Evolutionary conservation across 192 early-diverging fungal species (phyloP), one percentile per base, ranked within the genome.

Genomic region (Borealophlyctis nickersoniae): DNA sequence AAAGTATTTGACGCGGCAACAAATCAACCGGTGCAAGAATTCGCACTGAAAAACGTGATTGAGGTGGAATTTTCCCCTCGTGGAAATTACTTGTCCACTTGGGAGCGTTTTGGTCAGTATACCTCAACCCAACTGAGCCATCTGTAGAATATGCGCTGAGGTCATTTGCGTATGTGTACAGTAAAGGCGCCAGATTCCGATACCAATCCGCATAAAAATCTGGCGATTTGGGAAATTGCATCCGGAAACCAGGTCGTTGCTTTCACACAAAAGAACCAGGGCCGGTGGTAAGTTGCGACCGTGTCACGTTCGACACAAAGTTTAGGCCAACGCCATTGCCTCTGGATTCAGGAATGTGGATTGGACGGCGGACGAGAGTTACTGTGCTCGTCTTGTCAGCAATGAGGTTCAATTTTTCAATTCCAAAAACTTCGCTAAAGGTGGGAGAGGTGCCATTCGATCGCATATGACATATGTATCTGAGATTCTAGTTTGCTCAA

Each of bases 21-120:
- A 13, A 56, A 86, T 50, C 66, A 80, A 58, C 70, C 81, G n/a
- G 70, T 89, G 28, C 81, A 80, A 58, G 83, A 79, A 34, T 82
- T 97, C 58, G 70, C 69, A 22, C 73, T 76, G 52, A 72, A 80
- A 52, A 85, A 86, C 67, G 82, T 93, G 26, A 74, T 94, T 58
- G 93, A 93, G 79, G 83, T 92, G 31, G 89, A 80, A 67, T 94
- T 98, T 72, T 98, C 96, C 13, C 94, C 96, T 60, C 81, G 81
- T 59, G 92, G 91, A 61, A 93, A 84, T 30, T 98, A 88, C 62
- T 49, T 96, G 16, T 83, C 91, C n/a, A 95, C 92, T 34, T 96
- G 89, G 90, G 86, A 88, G 72, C 87, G 94, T 52, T 87, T 82
- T 63, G 81, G 88, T 88, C 77, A 73, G 76, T 63, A 0, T 9